phyloP scores from a whole-genome alignment of 2,329 filamentous ascomycete species.

The Thelonectria olida region DNA sequence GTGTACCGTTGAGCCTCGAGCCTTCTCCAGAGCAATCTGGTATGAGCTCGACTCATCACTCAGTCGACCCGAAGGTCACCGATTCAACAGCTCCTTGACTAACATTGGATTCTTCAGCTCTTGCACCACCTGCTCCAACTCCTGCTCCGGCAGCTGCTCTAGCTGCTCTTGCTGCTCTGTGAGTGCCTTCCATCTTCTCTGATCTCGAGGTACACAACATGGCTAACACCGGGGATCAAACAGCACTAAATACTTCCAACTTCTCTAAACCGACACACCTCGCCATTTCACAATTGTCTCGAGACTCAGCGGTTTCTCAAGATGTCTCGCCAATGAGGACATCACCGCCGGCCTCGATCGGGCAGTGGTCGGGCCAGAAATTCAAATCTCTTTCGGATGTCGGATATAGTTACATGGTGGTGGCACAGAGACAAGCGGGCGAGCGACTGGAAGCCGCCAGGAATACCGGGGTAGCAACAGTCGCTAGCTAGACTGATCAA shows the following conservation, averaged over 20 bases:
- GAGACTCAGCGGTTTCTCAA: conserved; percentile 14
- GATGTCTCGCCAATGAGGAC: conserved; percentile 25
- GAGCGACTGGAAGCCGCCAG: conserved; percentile 31
- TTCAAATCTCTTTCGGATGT: conserved; percentile 20
- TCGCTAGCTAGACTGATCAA: conserved; percentile 29
- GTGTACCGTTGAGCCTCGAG: not conserved
- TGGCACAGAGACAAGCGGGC: conserved; percentile 36
- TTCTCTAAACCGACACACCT: conserved; percentile 26
- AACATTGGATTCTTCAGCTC: not conserved
- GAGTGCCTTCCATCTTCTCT: conserved; percentile 1
- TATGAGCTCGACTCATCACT: not conserved
- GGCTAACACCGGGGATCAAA: conserved; percentile 19
- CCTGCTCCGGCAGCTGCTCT: conserved; percentile 37
- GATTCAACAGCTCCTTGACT: not conserved
- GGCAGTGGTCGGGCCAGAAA: conserved; percentile 21
- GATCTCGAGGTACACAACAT: not conserved
- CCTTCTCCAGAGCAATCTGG: conserved; percentile 4
- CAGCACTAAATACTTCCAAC: conserved; percentile 39
- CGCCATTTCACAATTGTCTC: conserved; percentile 8
- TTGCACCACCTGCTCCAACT: conserved; percentile 28
- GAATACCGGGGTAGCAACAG: conserved; percentile 31
- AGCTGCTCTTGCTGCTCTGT: conserved; percentile 42
- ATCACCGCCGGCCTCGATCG: conserved; percentile 11
- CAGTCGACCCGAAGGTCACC: not conserved
- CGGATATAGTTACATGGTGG: conserved; percentile 11